Evolutionary conservation across 371 early-diverging fungal genomes (phyloP).

Genomic region (Lichtheimia ramosa): DNA sequence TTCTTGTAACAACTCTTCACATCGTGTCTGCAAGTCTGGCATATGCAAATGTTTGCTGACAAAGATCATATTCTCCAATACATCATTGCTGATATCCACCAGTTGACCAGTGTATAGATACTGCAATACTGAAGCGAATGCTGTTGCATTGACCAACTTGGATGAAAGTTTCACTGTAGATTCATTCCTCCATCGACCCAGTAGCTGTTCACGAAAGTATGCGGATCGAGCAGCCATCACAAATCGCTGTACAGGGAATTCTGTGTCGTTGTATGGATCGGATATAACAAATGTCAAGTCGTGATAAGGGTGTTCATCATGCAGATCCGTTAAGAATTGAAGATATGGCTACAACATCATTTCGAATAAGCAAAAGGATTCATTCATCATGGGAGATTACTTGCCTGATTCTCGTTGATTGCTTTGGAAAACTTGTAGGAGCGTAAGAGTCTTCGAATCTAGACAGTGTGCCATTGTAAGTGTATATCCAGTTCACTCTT

Average conservation of each 20-base stretch:
- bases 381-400: background rate
- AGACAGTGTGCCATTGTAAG: background rate
- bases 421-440: conserved; percentile 44
- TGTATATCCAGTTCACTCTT: background rate
- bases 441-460: conserved; percentile 31
- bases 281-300: conserved; percentile 32
- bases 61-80: conserved; percentile 27
- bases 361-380: too few relatives aligned
- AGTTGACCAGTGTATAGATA: conserved; percentile 42
- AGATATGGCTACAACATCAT: conserved; percentile 19
- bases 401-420: conserved; percentile 31
- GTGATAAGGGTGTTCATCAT: conserved; percentile 19
- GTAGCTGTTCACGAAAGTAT: conserved; percentile 25
- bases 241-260: conserved; percentile 34
- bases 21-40: conserved; percentile 16
- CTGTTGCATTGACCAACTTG: conserved; percentile 22
- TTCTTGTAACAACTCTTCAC: conserved; percentile 10
- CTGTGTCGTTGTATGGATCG: background rate
- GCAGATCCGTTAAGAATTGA: conserved; percentile 27
- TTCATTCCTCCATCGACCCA: conserved; percentile 21
- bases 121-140: conserved; percentile 29
- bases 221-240: conserved; percentile 32
- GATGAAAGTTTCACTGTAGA: conserved; percentile 17
- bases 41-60: conserved; percentile 29
- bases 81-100: conserved; percentile 11